Conservation (phyloP, 2,329 filamentous ascomycete genomes). For the Monilinia fructicola region DNA sequence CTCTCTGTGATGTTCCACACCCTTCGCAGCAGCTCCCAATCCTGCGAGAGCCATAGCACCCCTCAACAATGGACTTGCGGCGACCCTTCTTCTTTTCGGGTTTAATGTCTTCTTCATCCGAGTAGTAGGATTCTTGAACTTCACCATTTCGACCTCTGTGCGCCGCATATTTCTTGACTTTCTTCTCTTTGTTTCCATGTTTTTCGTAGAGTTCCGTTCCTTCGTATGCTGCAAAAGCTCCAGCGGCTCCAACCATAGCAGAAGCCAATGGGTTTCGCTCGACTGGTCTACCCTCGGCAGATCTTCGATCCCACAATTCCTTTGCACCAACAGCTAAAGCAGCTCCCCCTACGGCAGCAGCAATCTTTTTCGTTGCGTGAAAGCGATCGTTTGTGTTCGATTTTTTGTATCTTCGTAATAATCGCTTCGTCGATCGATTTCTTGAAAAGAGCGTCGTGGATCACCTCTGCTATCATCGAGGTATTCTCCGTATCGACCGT, state of each 20-base stretch:
- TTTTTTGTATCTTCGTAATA: slow-evolving; percentile 50
- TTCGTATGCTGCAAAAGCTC: slow-evolving; percentile 63
- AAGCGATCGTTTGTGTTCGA: slow-evolving; percentile 58
- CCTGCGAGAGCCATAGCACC: slow-evolving; percentile 61
- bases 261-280: slow-evolving; percentile 60
- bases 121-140: slow-evolving; percentile 54
- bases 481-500: slow-evolving; percentile 61
- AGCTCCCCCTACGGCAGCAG: slow-evolving; percentile 64
- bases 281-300: slow-evolving; percentile 49
- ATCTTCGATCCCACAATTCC: slow-evolving; percentile 63
- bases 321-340: slow-evolving; percentile 65
- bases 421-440: slow-evolving; percentile 48
- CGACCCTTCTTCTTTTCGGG: slow-evolving; percentile 52
- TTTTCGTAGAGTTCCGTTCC: slow-evolving; percentile 64
- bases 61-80: slow-evolving; percentile 64
- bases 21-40: slow-evolving; percentile 56
- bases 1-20: slow-evolving; percentile 34
- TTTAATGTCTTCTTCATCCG: slow-evolving; percentile 54
- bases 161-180: slow-evolving; percentile 54
- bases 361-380: slow-evolving; percentile 65
- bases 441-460: slow-evolving; percentile 49
- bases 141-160: slow-evolving; percentile 56
- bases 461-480: slow-evolving; percentile 45
- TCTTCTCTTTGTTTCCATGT: slow-evolving; percentile 43
- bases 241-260: slow-evolving; percentile 62